Conservation (phyloP, 2,329 filamentous ascomycete genomes). For the Ceratocystiopsis minuta region DNA sequence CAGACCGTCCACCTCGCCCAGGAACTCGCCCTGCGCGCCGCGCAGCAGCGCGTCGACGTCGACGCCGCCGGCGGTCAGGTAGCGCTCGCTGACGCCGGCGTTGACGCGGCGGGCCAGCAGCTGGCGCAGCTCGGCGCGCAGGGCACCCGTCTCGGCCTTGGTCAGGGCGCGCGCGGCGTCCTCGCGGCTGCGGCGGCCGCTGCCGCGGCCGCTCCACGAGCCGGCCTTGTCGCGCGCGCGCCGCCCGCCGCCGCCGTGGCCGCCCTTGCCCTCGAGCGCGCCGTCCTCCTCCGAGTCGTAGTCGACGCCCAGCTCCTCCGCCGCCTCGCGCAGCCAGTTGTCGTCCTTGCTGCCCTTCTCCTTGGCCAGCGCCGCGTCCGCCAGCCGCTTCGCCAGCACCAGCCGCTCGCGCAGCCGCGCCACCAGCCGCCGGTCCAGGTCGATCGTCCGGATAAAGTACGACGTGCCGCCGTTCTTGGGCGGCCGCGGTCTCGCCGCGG, state of each 20-base stretch:
- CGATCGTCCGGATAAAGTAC: conserved; percentile 61
- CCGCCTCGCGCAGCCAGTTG: conserved; percentile 65
- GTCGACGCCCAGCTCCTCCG: conserved; percentile 84
- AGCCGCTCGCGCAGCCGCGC: conserved; percentile 60
- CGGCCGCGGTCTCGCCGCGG: neutral
- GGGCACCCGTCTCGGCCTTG: conserved; percentile 53
- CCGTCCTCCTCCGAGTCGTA: conserved; percentile 68
- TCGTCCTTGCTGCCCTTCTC: conserved; percentile 74
- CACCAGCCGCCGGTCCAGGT: conserved; percentile 67
- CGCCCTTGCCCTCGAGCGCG: conserved; percentile 2
- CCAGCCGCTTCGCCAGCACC: conserved; percentile 67
- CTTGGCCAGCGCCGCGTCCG: conserved; percentile 68
- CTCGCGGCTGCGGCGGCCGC: conserved; percentile 57
- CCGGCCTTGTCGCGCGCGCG: conserved; percentile 38
- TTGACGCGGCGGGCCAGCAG: conserved; percentile 62
- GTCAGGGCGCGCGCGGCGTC: conserved; percentile 46
- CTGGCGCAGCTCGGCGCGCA: conserved; percentile 55
- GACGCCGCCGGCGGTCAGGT: conserved; percentile 65
- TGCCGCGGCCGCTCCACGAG: conserved; percentile 48
- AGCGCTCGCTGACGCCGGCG: conserved; percentile 70
- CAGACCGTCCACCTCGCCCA: conserved; percentile 32
- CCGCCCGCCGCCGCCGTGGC: neutral
- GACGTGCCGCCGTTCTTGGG: neutral
- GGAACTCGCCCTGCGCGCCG: conserved; percentile 45
- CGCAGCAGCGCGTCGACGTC: conserved; percentile 68